Base-by-base conservation (phyloP, 306 rosid species). In the Dryas alaskensis region DNA sequence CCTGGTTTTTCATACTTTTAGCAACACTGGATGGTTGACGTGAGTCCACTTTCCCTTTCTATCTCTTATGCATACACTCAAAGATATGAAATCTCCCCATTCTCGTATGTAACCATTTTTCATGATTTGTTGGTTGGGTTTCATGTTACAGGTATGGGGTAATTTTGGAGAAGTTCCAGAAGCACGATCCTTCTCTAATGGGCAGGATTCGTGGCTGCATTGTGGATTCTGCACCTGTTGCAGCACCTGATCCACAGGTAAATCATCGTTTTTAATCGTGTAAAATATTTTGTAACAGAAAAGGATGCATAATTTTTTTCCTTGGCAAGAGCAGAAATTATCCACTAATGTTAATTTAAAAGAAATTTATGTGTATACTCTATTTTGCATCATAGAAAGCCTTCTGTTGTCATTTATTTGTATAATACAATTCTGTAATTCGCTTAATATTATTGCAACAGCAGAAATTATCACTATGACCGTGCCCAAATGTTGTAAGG, bases 21-120 rank as follows among this genome's bases (percentile, higher is more conserved):
- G 99, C 85, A 94, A 94, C 86, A 94, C 99, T 44, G 99, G 99
- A 72, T 94, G 99, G 99, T 80, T 94, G 79, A 87, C 93, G 99
- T 94, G 70, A 82, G 99, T 82, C 10, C 13, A 8, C 22, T 22
- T 39, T 43, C 6, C 46, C 65, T 69, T 52, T 51, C 39, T 19
- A 27, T 66, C 60, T 63, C 37, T 71, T 8, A 13, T 72, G 13
- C 40, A 65, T 14, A 59, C 14, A 31, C 8, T 7, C 50, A 11
- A n/a, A 37, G 3, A 12, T 58, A 2, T 50, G 54, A 16, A 52
- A 50, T 31, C 64, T 77, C 71, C 50, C 60, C n/a, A 6, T 80
- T 65, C 11, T 68, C 22, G 64, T 10, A n/a, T 48, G 3, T 53
- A 62, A 37, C 53, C 14, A 39, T 63, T 73, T 75, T 76, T 31